Base-by-base conservation (phyloP, 2,329 filamentous ascomycete genomes). In the Reticulascus tulasneorum region DNA sequence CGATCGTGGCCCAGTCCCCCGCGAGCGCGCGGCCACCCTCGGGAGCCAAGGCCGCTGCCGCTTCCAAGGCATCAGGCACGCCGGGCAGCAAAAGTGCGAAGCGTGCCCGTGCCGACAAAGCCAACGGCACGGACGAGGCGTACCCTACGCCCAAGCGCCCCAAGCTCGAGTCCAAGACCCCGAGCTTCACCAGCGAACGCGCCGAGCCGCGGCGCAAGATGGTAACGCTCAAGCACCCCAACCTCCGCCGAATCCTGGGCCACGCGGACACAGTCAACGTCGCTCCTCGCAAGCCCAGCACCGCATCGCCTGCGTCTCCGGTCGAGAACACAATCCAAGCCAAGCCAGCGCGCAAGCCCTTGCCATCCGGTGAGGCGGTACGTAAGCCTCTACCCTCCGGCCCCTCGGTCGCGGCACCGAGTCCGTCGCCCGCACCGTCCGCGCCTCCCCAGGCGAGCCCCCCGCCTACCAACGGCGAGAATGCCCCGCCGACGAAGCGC, bases 111-210 rank as follows among this genome's bases (percentile, higher is more conserved):
- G 50, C 60, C 22, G 63, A 65, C 11, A 63, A 60, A 37, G 54
- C 59, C 4, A 59, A 62, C 17, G 46, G 49, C 13, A 47, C 59
- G 5, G 60, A 63, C 23, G 46, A 49, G 18, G 45, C 48, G 5
- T 50, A 52, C 2, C 63, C 63, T 2, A 56, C 53, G 18, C 51
- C 61, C 1, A 67, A 67, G 49, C 55, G 63, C 10, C 55, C 60
- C 5, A 67, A 66, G 48, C 51, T 46, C 12, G 37, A 27, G 16
- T 12, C 55, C 7, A 58, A 62, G 11, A 31, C 26, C 23, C 39
- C 50, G 2, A 47, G 47, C 12, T 38, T 35, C 17, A 42, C 46
- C 4, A 37, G 45, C 7, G 47, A 51, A 2, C 40, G 42, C 23
- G 49, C 48, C 16, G 49, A 44, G 11, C 16, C 23, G 9, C 36